Percentiles rank a stretch among this genome's conserved stretches.
Evolutionary conservation across 371 early-diverging fungal species (phyloP).

Genomic region (Scutellospora calospora): DNA sequence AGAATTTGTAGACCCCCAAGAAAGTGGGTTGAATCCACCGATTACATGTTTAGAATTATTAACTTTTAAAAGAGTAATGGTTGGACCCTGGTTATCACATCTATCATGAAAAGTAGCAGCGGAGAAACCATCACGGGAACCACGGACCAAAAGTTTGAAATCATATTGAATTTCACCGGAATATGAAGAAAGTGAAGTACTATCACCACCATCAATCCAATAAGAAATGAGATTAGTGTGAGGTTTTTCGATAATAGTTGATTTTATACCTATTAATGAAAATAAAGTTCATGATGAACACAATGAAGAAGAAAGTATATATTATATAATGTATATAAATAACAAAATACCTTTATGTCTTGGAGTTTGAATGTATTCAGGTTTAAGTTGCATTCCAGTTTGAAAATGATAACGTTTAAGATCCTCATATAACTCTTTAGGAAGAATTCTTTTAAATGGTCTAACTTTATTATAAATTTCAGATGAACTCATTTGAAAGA

Average conservation of each 20-base stretch:
- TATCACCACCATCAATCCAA: conserved; percentile 36
- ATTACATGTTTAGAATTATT: conserved; percentile 25
- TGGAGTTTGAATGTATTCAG: conserved; percentile 12
- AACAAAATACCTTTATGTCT: neutral
- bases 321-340: too few relatives aligned
- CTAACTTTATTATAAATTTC: conserved; percentile 38
- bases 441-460: conserved; percentile 14
- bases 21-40: conserved; percentile 37
- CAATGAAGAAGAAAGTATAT: too few relatives aligned
- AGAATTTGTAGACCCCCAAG: conserved; percentile 36
- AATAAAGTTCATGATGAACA: too few relatives aligned
- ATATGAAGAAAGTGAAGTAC: neutral
- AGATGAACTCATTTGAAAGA: conserved; percentile 2
- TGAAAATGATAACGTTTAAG: conserved; percentile 21
- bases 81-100: conserved; percentile 35
- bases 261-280: neutral
- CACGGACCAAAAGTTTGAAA: conserved; percentile 19
- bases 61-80: conserved; percentile 16
- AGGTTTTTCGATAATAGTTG: conserved; percentile 32
- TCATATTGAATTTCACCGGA: conserved; percentile 13
- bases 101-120: conserved; percentile 6
- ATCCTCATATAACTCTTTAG: conserved; percentile 24
- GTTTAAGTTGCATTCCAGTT: conserved; percentile 35
- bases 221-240: neutral
- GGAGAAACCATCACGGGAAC: conserved; percentile 23